Evolutionary conservation across 768 basidiomycete species (phyloP).

Genomic region (Xerocomellus amylosporus): DNA sequence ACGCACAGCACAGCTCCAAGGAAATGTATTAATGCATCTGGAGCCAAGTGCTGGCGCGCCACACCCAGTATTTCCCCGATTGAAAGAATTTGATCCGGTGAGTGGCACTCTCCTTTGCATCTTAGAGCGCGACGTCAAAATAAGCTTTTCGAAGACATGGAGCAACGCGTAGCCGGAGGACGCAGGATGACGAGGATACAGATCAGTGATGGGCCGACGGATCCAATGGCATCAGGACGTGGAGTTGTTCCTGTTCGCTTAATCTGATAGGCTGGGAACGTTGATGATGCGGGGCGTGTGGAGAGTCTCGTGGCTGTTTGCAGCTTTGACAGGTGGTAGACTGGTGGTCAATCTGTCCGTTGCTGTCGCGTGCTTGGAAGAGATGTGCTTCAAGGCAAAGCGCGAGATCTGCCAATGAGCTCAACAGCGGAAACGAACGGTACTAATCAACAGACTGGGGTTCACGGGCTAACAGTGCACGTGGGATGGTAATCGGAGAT

Average conservation of each 20-base stretch:
- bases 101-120: neutral
- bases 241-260: constrained; percentile 5
- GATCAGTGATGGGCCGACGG: neutral
- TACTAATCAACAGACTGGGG: neutral
- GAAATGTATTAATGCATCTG: neutral
- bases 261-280: neutral
- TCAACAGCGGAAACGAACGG: constrained; percentile 5
- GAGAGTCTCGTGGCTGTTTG: neutral
- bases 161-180: neutral
- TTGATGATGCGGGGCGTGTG: neutral
- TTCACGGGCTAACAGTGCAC: constrained; percentile 3
- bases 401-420: neutral
- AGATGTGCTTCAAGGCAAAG: neutral
- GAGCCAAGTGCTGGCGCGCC: neutral
- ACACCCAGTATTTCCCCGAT: neutral
- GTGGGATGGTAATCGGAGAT: constrained; percentile 4
- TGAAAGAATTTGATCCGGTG: neutral
- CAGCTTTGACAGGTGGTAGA: neutral
- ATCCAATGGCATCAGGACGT: neutral
- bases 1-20: neutral
- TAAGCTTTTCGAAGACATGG: no score
- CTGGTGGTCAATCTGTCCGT: neutral
- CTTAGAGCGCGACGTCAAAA: neutral
- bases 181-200: neutral
- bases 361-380: neutral